Base-by-base conservation (phyloP, 2,329 filamentous ascomycete species). In the Nigrospora sphaerica region DNA sequence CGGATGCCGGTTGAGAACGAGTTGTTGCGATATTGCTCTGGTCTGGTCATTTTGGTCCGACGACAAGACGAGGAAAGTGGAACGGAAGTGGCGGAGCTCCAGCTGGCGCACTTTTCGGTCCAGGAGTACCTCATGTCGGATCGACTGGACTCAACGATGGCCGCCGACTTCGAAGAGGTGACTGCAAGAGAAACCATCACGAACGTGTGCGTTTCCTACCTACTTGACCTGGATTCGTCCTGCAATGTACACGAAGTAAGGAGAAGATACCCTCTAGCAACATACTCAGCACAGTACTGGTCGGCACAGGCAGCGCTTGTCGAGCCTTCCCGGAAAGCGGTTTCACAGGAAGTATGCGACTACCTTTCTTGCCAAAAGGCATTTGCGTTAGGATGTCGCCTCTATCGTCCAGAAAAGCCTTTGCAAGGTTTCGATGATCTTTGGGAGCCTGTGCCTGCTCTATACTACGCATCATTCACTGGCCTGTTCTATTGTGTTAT, bases 91-190 rank as follows among this genome's bases (percentile, higher is more conserved):
- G 42, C 14, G 3, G 45, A 48, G 28, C 48, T 58, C 41, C 55
- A 48, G 32, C 49, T 65, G 7, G 58, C 60, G 10, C 60, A 66
- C 53, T 59, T 57, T 16, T 61, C 58, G 12, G 57, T 62, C 18
- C 61, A 58, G 47, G 58, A 63, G 32, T 64, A 59, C 44, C 49
- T 63, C 9, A 45, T 42, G 16, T 63, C 61, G 32, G 18, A 47
- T 16, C 51, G 50, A 23, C 23, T 58, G n/a, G 38, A 50, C 9
- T 32, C 45, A 12, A 37, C 38, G n/a, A 37, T 50, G 4, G 44
- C 45, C 17, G n/a, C 32, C 2, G 23, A 40, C 16, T 45, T 57
- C 44, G 40, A 40, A 32, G 39, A 47, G 33, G 41, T 14, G 35
- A n/a, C 39, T 38, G 57, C 52, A 23, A 49, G 44, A 39, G 28